phyloP scores from a whole-genome alignment of 352 stramenopile species.

The Phytophthora idaei region DNA sequence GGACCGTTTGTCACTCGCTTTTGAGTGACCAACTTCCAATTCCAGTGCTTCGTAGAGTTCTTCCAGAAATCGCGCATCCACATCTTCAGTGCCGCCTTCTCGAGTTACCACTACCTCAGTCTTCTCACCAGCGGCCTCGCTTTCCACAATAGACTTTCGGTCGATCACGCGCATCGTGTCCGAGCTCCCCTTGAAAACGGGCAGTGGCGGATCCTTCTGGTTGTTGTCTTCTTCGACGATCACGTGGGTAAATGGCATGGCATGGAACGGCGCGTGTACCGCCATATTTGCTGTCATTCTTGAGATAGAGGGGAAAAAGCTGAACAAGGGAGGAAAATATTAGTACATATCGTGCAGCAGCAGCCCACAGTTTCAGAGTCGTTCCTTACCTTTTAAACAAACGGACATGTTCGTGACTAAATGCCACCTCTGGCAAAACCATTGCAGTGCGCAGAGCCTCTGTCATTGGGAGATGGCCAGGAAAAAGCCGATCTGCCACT shows the following conservation, averaged over 20 bases:
- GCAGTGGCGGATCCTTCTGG: slow-evolving; percentile 8
- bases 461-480: slow-evolving; percentile 29
- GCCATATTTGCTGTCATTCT: not conserved
- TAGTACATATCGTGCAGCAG: slow-evolving; percentile 7
- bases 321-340: slow-evolving; percentile 15
- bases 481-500: slow-evolving; percentile 50
- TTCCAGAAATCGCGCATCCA: slow-evolving; percentile 33
- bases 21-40: slow-evolving; percentile 24
- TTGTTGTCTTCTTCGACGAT: slow-evolving; percentile 8
- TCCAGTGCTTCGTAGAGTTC: slow-evolving; percentile 39
- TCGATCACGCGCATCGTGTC: slow-evolving; percentile 42
- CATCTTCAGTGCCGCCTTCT: slow-evolving; percentile 11
- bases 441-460: slow-evolving; percentile 34
- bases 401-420: slow-evolving; percentile 39
- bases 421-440: slow-evolving; percentile 16
- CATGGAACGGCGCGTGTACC: slow-evolving; percentile 18
- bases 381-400: slow-evolving; percentile 52
- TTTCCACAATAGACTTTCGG: slow-evolving; percentile 48
- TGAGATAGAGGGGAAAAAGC: slow-evolving; percentile 35
- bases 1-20: not conserved
- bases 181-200: slow-evolving; percentile 30
- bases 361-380: not conserved
- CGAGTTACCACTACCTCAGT: slow-evolving; percentile 31
- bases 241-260: slow-evolving; percentile 35
- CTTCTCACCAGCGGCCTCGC: slow-evolving; percentile 26